A percentile compares a stretch with the other conserved stretches of the same genome.
Conservation (phyloP, 2,329 filamentous ascomycete genomes). For the Monosporascus sp. region DNA sequence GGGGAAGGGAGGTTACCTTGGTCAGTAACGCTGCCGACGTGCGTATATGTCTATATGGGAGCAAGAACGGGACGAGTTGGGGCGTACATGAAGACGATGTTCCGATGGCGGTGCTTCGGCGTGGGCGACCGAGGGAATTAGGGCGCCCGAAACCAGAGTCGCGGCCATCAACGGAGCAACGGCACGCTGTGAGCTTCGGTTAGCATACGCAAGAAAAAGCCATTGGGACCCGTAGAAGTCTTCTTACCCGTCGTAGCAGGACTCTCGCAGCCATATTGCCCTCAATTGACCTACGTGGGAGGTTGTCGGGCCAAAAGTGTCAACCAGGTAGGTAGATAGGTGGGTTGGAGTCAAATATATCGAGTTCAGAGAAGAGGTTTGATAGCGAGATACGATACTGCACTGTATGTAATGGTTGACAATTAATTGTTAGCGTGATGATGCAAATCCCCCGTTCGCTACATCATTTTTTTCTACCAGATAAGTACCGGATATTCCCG, state of each 20-base stretch:
- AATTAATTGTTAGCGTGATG: not conserved
- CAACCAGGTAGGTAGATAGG: not conserved
- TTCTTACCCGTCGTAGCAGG: slow-evolving; percentile 49
- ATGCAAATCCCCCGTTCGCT: not conserved
- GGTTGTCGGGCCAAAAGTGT: slow-evolving; percentile 3
- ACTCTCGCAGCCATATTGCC: slow-evolving; percentile 55
- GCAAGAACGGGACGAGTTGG: not conserved
- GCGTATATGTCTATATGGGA: too few species aligned
- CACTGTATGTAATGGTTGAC: not conserved
- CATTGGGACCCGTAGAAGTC: slow-evolving; percentile 1
- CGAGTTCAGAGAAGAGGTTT: not conserved
- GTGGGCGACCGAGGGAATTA: slow-evolving; percentile 29
- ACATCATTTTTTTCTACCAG: not conserved
- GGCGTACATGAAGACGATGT: slow-evolving; percentile 18
- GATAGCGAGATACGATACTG: too few species aligned
- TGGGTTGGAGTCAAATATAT: not conserved
- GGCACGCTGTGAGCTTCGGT: slow-evolving; percentile 35
- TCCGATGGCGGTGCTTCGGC: slow-evolving; percentile 39
- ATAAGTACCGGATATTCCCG: not conserved
- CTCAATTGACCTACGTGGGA: slow-evolving; percentile 38
- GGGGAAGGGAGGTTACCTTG: not conserved
- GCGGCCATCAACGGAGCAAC: slow-evolving; percentile 49
- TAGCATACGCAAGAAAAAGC: slow-evolving; percentile 12
- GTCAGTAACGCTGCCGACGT: not conserved
- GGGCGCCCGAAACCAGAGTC: slow-evolving; percentile 26